Evolutionary conservation across 2,329 filamentous ascomycete genomes (phyloP).

Genomic region (Ambrosiella xylebori): DNA sequence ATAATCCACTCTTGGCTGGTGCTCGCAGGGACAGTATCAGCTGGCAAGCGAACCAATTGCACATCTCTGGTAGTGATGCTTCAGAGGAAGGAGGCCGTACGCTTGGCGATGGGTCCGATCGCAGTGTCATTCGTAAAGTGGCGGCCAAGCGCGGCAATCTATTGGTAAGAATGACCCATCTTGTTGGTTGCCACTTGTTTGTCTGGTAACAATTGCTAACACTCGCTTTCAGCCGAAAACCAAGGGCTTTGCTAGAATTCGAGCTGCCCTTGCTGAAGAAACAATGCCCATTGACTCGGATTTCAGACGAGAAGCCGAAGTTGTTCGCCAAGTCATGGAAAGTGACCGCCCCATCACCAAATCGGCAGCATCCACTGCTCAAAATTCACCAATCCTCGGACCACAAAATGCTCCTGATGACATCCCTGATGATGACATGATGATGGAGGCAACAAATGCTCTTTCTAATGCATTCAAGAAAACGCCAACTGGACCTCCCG

Average conservation of each 20-base stretch:
- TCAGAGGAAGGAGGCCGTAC: conserved; percentile 51
- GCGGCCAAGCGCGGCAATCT: conserved; percentile 82
- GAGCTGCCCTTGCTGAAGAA: conserved; percentile 79
- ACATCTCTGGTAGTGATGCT: conserved; percentile 55
- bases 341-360: conserved; percentile 48
- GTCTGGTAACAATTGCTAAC: conserved; percentile 18
- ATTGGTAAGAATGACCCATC: conserved; percentile 40
- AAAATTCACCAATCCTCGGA: conserved; percentile 54
- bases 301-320: conserved; percentile 78
- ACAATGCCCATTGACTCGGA: conserved; percentile 75
- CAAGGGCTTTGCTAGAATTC: conserved; percentile 84
- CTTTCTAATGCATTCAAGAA: conserved; percentile 23
- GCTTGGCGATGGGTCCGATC: conserved; percentile 47
- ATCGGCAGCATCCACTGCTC: conserved; percentile 34
- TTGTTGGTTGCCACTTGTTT: neutral
- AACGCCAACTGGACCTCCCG: conserved; percentile 1
- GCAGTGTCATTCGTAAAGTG: conserved; percentile 62
- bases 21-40: conserved; percentile 75
- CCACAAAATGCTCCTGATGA: conserved; percentile 49
- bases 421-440: conserved; percentile 51
- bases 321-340: conserved; percentile 86
- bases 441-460: conserved; percentile 34
- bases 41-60: conserved; percentile 74
- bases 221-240: conserved; percentile 60
- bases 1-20: conserved; percentile 22